A percentile compares a stretch with the other conserved stretches of the same genome.
These are phyloP conservation scores for Trichosanthes truncata DNA, from an alignment of 306 rosid species.

Conservation along the genomic window DNA sequence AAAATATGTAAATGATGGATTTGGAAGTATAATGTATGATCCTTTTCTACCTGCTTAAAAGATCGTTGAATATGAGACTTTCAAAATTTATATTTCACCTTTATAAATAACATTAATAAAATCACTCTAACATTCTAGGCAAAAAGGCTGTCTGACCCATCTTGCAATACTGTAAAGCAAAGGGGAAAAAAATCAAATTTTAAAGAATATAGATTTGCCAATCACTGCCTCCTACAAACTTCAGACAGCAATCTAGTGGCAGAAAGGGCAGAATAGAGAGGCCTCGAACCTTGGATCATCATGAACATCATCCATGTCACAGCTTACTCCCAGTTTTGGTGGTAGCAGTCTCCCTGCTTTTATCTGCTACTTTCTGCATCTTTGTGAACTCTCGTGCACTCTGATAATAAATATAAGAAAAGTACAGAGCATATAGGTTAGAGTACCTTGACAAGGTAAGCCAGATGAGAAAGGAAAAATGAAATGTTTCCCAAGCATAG, in stretches of 20 bases:
- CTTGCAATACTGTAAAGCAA: slow-evolving; percentile 2
- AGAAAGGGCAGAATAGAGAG: slow-evolving; percentile 20
- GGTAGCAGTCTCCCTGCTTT: slow-evolving; percentile 32
- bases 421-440: slow-evolving; percentile 7
- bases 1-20: background rate
- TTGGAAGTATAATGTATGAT: background rate
- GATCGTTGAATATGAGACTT: background rate
- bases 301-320: slow-evolving; percentile 18
- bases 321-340: slow-evolving; percentile 23
- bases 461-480: background rate
- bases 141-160: slow-evolving; percentile 9
- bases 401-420: slow-evolving; percentile 29
- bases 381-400: slow-evolving; percentile 56
- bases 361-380: slow-evolving; percentile 42
- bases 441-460: background rate
- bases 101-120: slow-evolving; percentile 8
- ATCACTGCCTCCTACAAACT: slow-evolving; percentile 35
- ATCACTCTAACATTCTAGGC: slow-evolving; percentile 8
- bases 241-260: slow-evolving; percentile 28
- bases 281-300: slow-evolving; percentile 14
- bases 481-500: background rate
- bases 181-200: background rate
- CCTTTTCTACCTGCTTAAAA: background rate
- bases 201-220: slow-evolving; percentile 15
- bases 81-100: background rate